Conservation (phyloP, 306 rosid genomes). For the Fragaria ananassa region DNA sequence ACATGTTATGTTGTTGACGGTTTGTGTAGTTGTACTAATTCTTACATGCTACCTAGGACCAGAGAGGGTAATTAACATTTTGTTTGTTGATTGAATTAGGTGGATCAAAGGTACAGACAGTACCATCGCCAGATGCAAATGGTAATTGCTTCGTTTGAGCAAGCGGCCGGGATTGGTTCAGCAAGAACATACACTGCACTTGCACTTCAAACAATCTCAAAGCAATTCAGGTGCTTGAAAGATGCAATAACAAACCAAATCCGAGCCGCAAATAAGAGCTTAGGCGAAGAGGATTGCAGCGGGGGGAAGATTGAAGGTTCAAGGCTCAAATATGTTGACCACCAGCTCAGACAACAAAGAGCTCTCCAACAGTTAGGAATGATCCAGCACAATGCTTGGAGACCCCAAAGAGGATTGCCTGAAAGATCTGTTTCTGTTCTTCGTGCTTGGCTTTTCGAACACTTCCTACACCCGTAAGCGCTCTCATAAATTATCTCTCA, state of each 20-base stretch:
- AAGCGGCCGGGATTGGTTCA: constrained; percentile 75
- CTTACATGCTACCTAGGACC: not conserved
- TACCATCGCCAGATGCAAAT: constrained; percentile 89
- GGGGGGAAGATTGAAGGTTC: constrained; percentile 81
- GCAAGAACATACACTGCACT: constrained; percentile 88
- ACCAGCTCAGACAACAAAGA: constrained; percentile 84
- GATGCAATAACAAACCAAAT: constrained; percentile 80
- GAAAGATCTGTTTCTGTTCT: constrained; percentile 95
- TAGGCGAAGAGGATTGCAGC: constrained; percentile 81
- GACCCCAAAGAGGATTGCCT: constrained; percentile 97
- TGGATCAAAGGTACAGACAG: constrained; percentile 92
- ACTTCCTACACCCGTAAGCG: constrained; percentile 97
- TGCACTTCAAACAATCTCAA: constrained; percentile 84
- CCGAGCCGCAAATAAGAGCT: constrained; percentile 60
- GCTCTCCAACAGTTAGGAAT: constrained; percentile 96
- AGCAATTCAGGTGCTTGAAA: constrained; percentile 87
- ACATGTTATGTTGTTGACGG: not conserved
- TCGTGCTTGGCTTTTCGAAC: constrained; percentile 99
- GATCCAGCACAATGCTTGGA: constrained; percentile 99
- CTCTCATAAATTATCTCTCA: not conserved
- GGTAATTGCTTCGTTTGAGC: constrained; percentile 75
- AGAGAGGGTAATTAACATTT: not conserved
- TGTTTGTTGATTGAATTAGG: constrained; percentile 37
- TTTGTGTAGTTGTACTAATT: not conserved
- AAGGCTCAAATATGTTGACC: constrained; percentile 79